Evolutionary conservation across 768 basidiomycete genomes (phyloP).

Genomic region (Crassisporium funariophilum): DNA sequence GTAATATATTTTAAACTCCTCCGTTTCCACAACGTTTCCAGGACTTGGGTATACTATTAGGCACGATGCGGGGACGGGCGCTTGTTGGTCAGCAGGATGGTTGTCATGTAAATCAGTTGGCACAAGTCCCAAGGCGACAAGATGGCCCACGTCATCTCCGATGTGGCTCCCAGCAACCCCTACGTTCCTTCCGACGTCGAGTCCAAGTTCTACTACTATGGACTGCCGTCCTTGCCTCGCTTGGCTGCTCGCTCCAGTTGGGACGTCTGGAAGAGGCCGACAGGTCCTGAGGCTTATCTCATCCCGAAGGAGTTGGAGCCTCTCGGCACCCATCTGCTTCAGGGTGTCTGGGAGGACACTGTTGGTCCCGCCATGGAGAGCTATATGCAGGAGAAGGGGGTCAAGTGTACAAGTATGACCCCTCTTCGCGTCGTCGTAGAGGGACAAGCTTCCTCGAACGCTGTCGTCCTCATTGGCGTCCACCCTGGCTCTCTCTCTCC

Average conservation of each 20-base stretch:
- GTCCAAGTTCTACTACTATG: conserved; percentile 24
- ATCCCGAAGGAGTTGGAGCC: conserved; percentile 22
- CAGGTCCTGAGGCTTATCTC: conserved; percentile 26
- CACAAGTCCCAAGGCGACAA: too few species aligned
- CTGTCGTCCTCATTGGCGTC: conserved; percentile 38
- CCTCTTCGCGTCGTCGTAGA: conserved; percentile 27
- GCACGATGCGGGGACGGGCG: too few species aligned
- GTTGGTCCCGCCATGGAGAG: conserved; percentile 12
- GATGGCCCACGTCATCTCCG: not conserved
- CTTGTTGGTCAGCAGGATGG: too few species aligned
- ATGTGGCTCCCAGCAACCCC: not conserved
- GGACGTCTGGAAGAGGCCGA: conserved; percentile 24
- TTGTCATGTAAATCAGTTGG: too few species aligned
- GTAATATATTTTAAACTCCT: conserved; percentile 38
- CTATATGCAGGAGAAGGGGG: conserved; percentile 8
- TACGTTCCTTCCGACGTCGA: conserved; percentile 16
- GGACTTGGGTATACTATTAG: too few species aligned
- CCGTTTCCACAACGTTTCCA: too few species aligned
- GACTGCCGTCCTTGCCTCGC: conserved; percentile 28
- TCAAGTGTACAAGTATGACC: conserved; percentile 31
- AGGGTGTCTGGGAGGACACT: conserved; percentile 21
- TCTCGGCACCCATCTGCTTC: conserved; percentile 23
- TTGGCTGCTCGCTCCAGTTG: conserved; percentile 30
- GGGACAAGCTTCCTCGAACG: conserved; percentile 16
- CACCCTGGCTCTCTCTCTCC: conserved; percentile 27